Evolutionary conservation across 306 rosid genomes (phyloP).

Genomic region (Malus orientalis): DNA sequence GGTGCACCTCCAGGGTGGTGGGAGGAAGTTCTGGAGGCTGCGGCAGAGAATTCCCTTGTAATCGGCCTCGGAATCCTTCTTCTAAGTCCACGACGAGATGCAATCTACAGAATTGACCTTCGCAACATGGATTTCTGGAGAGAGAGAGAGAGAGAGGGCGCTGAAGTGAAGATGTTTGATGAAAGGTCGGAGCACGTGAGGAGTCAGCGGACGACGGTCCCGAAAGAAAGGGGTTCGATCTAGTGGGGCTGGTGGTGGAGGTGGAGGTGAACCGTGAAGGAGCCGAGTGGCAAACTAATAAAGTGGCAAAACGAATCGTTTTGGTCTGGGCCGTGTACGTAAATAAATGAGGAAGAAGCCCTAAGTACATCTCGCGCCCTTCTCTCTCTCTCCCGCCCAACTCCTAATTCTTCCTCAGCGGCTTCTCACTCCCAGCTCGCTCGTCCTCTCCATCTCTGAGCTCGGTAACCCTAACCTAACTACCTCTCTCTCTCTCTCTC

Average conservation of each 20-base stretch:
- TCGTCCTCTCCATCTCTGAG: background rate
- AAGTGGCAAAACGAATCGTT: background rate
- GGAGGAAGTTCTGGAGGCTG: slow-evolving; percentile 27
- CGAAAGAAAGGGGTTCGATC: background rate
- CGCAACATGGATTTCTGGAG: no score
- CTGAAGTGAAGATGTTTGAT: background rate
- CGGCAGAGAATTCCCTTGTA: slow-evolving; percentile 54
- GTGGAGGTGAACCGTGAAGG: background rate
- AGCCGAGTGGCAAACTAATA: background rate
- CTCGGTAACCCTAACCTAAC: background rate
- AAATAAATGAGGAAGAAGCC: background rate
- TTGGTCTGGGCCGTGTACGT: background rate
- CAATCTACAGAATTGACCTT: slow-evolving; percentile 64
- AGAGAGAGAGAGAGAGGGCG: background rate
- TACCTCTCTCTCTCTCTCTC: no score
- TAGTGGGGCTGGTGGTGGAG: background rate
- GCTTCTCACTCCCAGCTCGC: no score
- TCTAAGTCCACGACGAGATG: slow-evolving; percentile 43
- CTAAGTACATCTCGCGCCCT: background rate
- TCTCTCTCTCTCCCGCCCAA: background rate
- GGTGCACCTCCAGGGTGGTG: slow-evolving; percentile 37
- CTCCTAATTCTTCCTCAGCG: background rate
- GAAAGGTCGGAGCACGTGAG: background rate
- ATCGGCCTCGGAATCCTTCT: slow-evolving; percentile 43
- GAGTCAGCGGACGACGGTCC: background rate